phyloP scores from a whole-genome alignment of 2,329 filamentous ascomycete species.

The Cytospora paraplurivora region DNA sequence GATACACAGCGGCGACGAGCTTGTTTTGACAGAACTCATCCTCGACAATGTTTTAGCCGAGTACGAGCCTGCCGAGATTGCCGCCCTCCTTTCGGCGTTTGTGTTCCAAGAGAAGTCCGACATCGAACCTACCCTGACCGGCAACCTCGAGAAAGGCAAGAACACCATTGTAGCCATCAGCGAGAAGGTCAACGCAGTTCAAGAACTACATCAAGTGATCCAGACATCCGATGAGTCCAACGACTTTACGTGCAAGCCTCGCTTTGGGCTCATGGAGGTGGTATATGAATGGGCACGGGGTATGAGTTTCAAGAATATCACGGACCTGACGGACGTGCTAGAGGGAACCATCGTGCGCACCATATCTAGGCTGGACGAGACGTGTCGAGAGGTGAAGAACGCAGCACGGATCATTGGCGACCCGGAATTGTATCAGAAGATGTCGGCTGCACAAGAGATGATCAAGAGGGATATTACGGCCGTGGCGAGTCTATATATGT shows the following conservation, averaged over 20 bases:
- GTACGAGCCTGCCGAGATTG: slow-evolving; percentile 95
- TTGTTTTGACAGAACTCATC: slow-evolving; percentile 93
- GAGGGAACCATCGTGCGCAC: slow-evolving; percentile 97
- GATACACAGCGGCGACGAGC: slow-evolving; percentile 94
- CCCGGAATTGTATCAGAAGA: slow-evolving; percentile 90
- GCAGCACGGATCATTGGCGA: slow-evolving; percentile 94
- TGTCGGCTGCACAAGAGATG: slow-evolving; percentile 95
- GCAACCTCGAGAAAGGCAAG: slow-evolving; percentile 78
- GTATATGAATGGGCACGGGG: slow-evolving; percentile 98
- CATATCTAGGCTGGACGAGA: slow-evolving; percentile 92
- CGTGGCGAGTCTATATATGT: slow-evolving; percentile 87
- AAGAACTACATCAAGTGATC: slow-evolving; percentile 90
- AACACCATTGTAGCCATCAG: slow-evolving; percentile 86
- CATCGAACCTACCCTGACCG: slow-evolving; percentile 75
- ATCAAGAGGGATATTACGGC: slow-evolving; percentile 96
- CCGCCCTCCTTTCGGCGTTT: slow-evolving; percentile 88
- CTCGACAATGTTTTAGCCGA: slow-evolving; percentile 95
- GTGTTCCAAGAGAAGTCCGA: slow-evolving; percentile 98
- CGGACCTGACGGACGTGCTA: slow-evolving; percentile 90
- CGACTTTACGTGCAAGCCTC: slow-evolving; percentile 82
- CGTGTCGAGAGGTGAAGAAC: slow-evolving; percentile 95
- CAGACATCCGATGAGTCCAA: slow-evolving; percentile 87
- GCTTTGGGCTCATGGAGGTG: slow-evolving; percentile 94
- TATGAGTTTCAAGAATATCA: slow-evolving; percentile 98
- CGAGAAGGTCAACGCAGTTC: slow-evolving; percentile 88